A percentile compares a stretch with the other conserved stretches of the same genome.
Conservation (phyloP, 768 basidiomycete genomes). For the Fomitopsis serialis region DNA sequence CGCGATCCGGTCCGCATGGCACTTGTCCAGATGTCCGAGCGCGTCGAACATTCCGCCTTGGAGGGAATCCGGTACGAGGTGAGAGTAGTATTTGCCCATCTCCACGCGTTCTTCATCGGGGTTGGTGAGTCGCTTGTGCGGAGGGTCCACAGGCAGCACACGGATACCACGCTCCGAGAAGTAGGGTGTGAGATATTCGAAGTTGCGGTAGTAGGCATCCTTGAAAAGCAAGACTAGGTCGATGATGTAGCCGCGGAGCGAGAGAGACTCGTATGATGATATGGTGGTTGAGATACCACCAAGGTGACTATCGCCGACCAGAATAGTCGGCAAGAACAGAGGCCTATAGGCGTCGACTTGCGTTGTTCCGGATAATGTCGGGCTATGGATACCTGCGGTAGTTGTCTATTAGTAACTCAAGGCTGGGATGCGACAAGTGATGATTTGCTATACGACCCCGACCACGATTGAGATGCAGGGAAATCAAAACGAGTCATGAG, state of each 20-base stretch:
- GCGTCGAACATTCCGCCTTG: slow-evolving; percentile 39
- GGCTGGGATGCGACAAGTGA: no score
- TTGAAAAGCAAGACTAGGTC: slow-evolving; percentile 81
- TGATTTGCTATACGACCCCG: no score
- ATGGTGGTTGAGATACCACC: slow-evolving; percentile 95
- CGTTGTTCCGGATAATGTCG: slow-evolving; percentile 73
- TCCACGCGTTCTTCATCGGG: slow-evolving; percentile 37
- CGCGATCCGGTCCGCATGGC: slow-evolving; percentile 61
- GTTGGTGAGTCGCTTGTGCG: slow-evolving; percentile 47
- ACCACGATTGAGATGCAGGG: no score
- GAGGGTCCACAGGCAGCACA: slow-evolving; percentile 48
- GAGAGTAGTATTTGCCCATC: slow-evolving; percentile 72
- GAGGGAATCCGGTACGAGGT: slow-evolving; percentile 32
- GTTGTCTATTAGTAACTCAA: no score
- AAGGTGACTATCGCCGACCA: slow-evolving; percentile 84
- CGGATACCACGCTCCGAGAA: slow-evolving; percentile 69
- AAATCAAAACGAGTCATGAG: not conserved
- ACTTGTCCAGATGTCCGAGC: slow-evolving; percentile 52
- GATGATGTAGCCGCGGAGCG: slow-evolving; percentile 85
- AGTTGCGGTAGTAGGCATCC: slow-evolving; percentile 84
- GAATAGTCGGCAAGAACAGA: slow-evolving; percentile 79
- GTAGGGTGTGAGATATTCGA: slow-evolving; percentile 74
- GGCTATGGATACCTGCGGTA: slow-evolving; percentile 83
- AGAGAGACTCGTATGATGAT: slow-evolving; percentile 86
- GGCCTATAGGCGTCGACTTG: slow-evolving; percentile 86